These are phyloP conservation scores for Psilocybe azurescens DNA, from an alignment of 768 basidiomycete genomes.

Conservation along the genomic window DNA sequence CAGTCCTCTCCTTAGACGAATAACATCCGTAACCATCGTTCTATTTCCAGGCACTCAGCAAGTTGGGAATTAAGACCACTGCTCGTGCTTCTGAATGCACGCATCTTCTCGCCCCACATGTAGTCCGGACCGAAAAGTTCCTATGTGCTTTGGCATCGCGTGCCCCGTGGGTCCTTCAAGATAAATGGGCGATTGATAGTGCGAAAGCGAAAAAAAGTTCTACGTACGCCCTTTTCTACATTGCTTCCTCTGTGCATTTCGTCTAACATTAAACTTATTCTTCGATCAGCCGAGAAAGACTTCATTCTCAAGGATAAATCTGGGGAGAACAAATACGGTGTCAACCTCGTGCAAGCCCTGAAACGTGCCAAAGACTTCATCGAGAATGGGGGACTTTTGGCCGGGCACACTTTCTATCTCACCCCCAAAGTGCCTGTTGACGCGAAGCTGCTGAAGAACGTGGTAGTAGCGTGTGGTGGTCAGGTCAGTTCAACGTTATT, in stretches of 20 bases:
- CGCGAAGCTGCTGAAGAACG: slow-evolving; percentile 65
- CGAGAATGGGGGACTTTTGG: slow-evolving; percentile 56
- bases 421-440: slow-evolving; percentile 70
- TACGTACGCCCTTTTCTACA: slow-evolving; percentile 54
- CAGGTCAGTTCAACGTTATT: slow-evolving; percentile 48
- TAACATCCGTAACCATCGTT: neutral
- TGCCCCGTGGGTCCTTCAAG: slow-evolving; percentile 65
- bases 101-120: slow-evolving; percentile 70
- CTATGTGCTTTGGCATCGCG: slow-evolving; percentile 68
- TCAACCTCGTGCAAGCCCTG: slow-evolving; percentile 68
- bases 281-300: slow-evolving; percentile 59
- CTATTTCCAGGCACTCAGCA: slow-evolving; percentile 54
- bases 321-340: slow-evolving; percentile 69
- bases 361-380: slow-evolving; percentile 55
- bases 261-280: slow-evolving; percentile 3
- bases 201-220: slow-evolving; percentile 56
- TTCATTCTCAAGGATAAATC: slow-evolving; percentile 64
- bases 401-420: slow-evolving; percentile 73
- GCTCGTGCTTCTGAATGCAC: slow-evolving; percentile 73
- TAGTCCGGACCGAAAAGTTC: slow-evolving; percentile 90
- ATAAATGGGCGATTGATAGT: slow-evolving; percentile 71
- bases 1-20: neutral
- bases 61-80: slow-evolving; percentile 71
- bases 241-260: neutral
- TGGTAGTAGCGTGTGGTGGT: slow-evolving; percentile 75